These are phyloP conservation scores for Limtongia smithiae DNA, from an alignment of 805 yeast genomes.

Conservation along the genomic window DNA sequence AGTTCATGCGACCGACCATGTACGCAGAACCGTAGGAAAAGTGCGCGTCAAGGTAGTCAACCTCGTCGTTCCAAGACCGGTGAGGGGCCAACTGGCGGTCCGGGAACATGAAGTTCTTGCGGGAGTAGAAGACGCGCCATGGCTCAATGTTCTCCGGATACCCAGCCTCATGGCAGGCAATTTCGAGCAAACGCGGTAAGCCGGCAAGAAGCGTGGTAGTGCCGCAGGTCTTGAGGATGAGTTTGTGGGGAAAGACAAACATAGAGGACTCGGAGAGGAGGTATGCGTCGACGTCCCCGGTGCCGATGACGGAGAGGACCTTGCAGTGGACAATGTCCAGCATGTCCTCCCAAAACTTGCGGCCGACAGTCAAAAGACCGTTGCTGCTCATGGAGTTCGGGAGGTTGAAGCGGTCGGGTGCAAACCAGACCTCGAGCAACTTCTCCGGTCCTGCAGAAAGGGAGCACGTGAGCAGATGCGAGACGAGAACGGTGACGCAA, in stretches of 20 bases:
- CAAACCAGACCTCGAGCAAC: constrained; percentile 84
- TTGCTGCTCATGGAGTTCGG: constrained; percentile 40
- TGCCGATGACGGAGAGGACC: constrained; percentile 72
- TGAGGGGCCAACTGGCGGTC: constrained; percentile 77
- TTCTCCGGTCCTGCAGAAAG: constrained; percentile 69
- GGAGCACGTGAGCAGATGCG: constrained; percentile 6
- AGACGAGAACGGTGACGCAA: background rate
- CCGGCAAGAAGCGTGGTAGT: constrained; percentile 88
- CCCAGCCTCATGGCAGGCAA: constrained; percentile 46
- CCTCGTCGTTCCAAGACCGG: constrained; percentile 79
- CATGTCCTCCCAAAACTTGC: constrained; percentile 64
- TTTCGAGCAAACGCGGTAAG: constrained; percentile 57
- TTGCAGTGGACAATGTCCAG: constrained; percentile 85
- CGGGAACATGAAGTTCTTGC: constrained; percentile 92
- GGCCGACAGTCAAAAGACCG: constrained; percentile 60
- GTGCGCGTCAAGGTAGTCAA: constrained; percentile 59
- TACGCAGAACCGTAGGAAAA: constrained; percentile 64
- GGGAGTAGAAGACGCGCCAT: constrained; percentile 76
- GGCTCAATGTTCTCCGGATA: constrained; percentile 42
- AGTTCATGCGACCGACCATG: constrained; percentile 73
- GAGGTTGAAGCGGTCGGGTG: constrained; percentile 46
- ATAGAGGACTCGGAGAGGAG: constrained; percentile 83
- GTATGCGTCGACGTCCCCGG: constrained; percentile 70
- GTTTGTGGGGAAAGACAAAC: constrained; percentile 81
- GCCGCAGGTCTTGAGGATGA: constrained; percentile 92